Evolutionary conservation across 1,139 yeast species (phyloP).

Genomic region (Pichia sp.): DNA sequence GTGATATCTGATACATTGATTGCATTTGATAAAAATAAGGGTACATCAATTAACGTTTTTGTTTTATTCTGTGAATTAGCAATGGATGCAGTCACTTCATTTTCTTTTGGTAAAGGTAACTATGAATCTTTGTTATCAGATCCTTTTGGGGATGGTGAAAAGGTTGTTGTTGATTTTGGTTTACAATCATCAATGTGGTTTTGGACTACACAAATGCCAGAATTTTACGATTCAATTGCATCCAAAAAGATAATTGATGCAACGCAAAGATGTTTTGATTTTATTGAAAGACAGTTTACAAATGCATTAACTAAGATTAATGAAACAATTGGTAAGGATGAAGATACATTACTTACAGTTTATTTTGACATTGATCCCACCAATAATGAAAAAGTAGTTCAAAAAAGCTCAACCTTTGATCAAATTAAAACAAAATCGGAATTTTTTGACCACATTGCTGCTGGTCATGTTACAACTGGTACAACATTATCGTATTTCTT

Average conservation of each 20-base stretch:
- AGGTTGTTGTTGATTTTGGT: slow-evolving; percentile 44
- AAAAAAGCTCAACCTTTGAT: slow-evolving; percentile 15
- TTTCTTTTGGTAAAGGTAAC: slow-evolving; percentile 49
- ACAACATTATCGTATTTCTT: slow-evolving; percentile 54
- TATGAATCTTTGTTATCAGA: slow-evolving; percentile 29
- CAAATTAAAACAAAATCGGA: slow-evolving; percentile 36
- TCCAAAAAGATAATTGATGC: slow-evolving; percentile 36
- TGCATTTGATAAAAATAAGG: slow-evolving; percentile 21
- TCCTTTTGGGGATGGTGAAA: slow-evolving; percentile 31
- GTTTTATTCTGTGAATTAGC: slow-evolving; percentile 63
- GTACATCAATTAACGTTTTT: slow-evolving; percentile 44
- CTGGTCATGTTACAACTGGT: slow-evolving; percentile 78
- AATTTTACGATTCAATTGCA: slow-evolving; percentile 46
- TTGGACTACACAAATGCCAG: slow-evolving; percentile 61
- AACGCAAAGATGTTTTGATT: slow-evolving; percentile 37
- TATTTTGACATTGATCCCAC: slow-evolving; percentile 20
- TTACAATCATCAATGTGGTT: slow-evolving; percentile 60
- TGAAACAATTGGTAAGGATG: slow-evolving; percentile 26
- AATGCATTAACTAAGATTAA: slow-evolving; percentile 17
- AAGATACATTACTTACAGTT: slow-evolving; percentile 24
- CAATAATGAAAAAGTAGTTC: background rate
- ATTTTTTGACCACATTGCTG: slow-evolving; percentile 47
- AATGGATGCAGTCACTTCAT: slow-evolving; percentile 60
- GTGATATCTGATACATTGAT: slow-evolving; percentile 26
- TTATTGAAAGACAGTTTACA: slow-evolving; percentile 45